Percentiles rank a stretch among this genome's conserved stretches.
These are phyloP conservation scores for Melaleuca alternifolia DNA, from an alignment of 345 rosid genomes.

Conservation along the genomic window DNA sequence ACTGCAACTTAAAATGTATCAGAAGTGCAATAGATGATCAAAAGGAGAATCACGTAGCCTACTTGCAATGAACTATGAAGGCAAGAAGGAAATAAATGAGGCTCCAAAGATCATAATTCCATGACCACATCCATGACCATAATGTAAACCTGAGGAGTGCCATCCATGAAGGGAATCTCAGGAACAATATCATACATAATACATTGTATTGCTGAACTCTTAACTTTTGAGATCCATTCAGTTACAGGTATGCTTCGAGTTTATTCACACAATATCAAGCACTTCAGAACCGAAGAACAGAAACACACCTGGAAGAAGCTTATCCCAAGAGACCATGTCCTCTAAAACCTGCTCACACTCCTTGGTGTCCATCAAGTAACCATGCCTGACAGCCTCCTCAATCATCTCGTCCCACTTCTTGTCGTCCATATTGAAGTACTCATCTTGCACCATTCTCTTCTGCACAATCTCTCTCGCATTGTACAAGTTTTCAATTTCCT, in stretches of 20 bases:
- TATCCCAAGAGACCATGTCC: slow-evolving; percentile 89
- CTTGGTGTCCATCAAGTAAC: slow-evolving; percentile 54
- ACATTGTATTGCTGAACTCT: background rate
- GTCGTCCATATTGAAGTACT: slow-evolving; percentile 70
- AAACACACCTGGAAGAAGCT: slow-evolving; percentile 71
- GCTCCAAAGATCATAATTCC: background rate
- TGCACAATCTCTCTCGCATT: slow-evolving; percentile 36
- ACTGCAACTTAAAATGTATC: background rate
- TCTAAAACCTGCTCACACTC: slow-evolving; percentile 79
- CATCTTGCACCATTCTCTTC: slow-evolving; percentile 48
- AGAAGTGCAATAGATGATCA: background rate
- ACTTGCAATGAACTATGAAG: background rate
- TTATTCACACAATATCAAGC: background rate
- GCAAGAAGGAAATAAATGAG: background rate
- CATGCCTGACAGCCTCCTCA: slow-evolving; percentile 49
- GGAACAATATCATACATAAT: background rate
- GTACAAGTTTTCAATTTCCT: slow-evolving; percentile 67
- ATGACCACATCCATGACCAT: background rate
- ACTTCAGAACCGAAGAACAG: background rate
- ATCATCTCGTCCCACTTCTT: slow-evolving; percentile 83
- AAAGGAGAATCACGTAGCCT: background rate
- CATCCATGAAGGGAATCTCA: background rate
- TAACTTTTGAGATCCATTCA: background rate
- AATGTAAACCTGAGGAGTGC: background rate
- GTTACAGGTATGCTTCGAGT: background rate